Conservation (phyloP, 768 basidiomycete genomes). For the Nidularia pulvinata region DNA sequence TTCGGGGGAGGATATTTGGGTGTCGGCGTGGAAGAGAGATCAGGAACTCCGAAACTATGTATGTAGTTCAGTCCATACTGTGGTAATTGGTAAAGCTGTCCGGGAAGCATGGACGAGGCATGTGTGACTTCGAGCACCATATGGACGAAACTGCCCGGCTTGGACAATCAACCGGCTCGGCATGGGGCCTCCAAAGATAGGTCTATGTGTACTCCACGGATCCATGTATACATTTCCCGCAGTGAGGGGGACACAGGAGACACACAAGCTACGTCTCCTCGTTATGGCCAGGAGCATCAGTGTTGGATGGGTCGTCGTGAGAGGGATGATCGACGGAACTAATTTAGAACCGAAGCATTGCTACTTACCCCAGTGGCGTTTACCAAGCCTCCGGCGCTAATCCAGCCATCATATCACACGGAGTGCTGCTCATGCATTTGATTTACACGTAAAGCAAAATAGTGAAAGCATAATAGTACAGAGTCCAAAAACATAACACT, state of each 20-base stretch:
- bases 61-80: background rate
- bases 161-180: conserved; percentile 4
- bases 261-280: no score
- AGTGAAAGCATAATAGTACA: conserved; percentile 1
- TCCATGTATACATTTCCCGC: no score
- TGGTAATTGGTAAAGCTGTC: background rate
- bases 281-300: no score
- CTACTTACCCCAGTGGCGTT: no score
- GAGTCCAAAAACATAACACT: background rate
- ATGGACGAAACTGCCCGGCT: conserved; percentile 2
- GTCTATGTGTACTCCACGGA: background rate
- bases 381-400: no score
- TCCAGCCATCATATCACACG: no score
- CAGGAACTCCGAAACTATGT: background rate
- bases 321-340: no score
- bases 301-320: no score
- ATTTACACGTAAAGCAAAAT: background rate
- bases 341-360: no score
- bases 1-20: background rate
- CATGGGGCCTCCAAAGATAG: conserved; percentile 1
- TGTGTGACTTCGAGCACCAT: conserved; percentile 6
- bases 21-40: background rate
- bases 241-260: no score
- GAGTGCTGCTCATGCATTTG: no score
- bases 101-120: background rate